These are phyloP conservation scores for Trifolium fragiferum DNA, from an alignment of 306 rosid genomes.

Conservation along the genomic window DNA sequence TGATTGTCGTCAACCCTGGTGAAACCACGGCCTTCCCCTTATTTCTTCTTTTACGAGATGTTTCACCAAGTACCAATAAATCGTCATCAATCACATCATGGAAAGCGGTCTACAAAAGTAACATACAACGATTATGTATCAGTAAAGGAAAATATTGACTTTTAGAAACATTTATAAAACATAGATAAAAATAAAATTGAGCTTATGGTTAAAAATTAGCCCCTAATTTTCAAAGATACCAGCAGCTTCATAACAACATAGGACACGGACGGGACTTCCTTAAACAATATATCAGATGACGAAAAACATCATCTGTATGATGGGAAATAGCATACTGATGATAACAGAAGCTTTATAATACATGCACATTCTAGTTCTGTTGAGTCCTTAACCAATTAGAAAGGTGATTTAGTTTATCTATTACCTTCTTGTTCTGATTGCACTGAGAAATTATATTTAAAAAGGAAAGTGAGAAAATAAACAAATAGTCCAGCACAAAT, in stretches of 20 bases:
- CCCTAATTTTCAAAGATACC: background rate
- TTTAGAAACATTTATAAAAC: background rate
- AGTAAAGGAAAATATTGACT: conserved; percentile 7
- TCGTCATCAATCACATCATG: conserved; percentile 61
- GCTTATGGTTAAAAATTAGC: background rate
- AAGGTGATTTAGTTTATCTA: no score
- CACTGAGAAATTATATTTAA: no score
- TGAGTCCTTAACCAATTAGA: no score
- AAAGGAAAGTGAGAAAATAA: no score
- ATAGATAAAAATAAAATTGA: conserved; percentile 3
- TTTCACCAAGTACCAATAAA: conserved; percentile 16
- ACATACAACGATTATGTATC: conserved; percentile 1
- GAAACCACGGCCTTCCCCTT: conserved; percentile 64
- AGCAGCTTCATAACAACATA: background rate
- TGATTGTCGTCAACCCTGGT: conserved; percentile 39
- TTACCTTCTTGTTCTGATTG: no score
- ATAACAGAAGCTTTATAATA: no score
- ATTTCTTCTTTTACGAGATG: conserved; percentile 39
- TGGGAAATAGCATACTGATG: no score
- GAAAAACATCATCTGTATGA: no score
- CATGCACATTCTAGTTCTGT: no score
- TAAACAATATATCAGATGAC: background rate
- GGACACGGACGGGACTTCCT: background rate
- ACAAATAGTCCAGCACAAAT: no score
- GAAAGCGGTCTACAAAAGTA: conserved; percentile 50